phyloP scores from a whole-genome alignment of 371 early-diverging fungal genomes.

The Mucor irregularis region DNA sequence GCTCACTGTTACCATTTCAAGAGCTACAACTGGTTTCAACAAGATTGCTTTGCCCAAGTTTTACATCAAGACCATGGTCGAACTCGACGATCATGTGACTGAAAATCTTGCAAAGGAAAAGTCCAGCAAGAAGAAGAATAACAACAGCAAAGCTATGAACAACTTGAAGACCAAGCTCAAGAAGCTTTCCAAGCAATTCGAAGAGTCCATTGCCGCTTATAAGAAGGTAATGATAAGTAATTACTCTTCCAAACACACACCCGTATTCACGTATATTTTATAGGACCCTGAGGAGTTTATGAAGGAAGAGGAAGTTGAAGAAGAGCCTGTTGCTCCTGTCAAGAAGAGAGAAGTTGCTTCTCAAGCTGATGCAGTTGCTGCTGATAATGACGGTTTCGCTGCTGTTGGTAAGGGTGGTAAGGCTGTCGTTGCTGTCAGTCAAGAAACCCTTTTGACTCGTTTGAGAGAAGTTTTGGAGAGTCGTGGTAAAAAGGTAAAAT shows the following conservation, averaged over 20 bases:
- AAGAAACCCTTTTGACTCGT: conserved; percentile 82
- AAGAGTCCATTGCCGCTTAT: conserved; percentile 71
- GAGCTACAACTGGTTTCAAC: conserved; percentile 67
- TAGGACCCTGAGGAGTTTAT: conserved; percentile 56
- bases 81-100: conserved; percentile 71
- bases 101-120: conserved; percentile 52
- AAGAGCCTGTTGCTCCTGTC: neutral
- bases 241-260: too few species aligned
- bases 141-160: conserved; percentile 82
- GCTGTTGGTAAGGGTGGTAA: conserved; percentile 86
- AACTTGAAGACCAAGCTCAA: conserved; percentile 89
- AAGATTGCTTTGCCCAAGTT: conserved; percentile 68
- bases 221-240: conserved; percentile 66
- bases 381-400: conserved; percentile 74
- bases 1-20: conserved; percentile 67
- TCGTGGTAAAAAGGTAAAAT: conserved; percentile 92
- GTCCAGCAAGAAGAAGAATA: conserved; percentile 78
- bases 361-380: conserved; percentile 15
- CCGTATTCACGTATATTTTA: too few species aligned
- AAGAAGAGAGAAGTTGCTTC: conserved; percentile 8
- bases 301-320: conserved; percentile 53
- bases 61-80: conserved; percentile 75
- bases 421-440: conserved; percentile 44
- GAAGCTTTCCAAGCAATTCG: conserved; percentile 81
- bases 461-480: conserved; percentile 80